Conservation (phyloP, 306 rosid genomes). For the Carpinus fangiana region DNA sequence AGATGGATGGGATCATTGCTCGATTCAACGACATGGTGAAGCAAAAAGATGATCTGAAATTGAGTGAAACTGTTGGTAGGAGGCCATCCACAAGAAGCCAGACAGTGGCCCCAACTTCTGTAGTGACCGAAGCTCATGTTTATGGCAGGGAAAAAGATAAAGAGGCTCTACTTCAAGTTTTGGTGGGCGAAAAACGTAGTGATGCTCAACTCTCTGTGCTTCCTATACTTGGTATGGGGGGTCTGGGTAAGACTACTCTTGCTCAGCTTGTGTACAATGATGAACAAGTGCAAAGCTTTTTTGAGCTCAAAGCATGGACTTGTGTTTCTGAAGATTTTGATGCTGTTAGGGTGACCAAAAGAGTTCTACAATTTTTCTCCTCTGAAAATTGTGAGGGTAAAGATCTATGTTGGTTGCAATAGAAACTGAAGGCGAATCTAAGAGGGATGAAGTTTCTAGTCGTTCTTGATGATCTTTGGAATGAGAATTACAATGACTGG, state of each 20-base stretch:
- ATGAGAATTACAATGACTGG: slow-evolving; percentile 2
- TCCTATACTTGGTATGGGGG: slow-evolving; percentile 13
- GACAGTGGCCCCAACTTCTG: neutral
- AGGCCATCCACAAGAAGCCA: neutral
- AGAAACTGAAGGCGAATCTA: neutral
- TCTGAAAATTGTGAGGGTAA: too few relatives aligned
- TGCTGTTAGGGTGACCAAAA: neutral
- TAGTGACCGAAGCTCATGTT: neutral
- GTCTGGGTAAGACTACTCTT: neutral
- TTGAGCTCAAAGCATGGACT: neutral
- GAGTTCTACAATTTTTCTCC: too few relatives aligned
- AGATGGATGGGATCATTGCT: neutral
- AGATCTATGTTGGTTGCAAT: neutral
- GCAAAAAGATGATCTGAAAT: neutral
- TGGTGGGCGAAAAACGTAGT: neutral
- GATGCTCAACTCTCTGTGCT: neutral
- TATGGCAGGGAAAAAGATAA: slow-evolving; percentile 24
- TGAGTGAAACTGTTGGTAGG: neutral
- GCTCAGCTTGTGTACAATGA: neutral
- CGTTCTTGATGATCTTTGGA: neutral
- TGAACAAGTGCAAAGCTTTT: neutral
- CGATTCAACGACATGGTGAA: too few relatives aligned
- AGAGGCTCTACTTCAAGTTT: neutral
- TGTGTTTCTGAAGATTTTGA: neutral
- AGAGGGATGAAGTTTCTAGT: neutral